Conservation (phyloP, 192 early-diverging fungal genomes). For the Entophlyctis helioformis region DNA sequence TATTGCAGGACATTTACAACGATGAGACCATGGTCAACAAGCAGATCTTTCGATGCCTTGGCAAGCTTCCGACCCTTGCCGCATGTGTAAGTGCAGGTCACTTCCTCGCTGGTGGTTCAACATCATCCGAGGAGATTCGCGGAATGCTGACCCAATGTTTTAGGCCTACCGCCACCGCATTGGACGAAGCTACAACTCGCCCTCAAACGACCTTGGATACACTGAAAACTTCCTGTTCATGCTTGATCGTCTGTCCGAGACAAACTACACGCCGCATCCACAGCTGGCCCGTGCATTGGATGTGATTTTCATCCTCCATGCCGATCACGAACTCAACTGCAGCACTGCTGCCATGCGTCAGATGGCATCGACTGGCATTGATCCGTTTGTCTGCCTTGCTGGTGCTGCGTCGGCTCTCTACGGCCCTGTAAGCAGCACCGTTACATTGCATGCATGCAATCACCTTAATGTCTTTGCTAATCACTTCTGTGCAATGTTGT, state of each 20-base stretch:
- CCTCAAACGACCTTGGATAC: conserved; percentile 33
- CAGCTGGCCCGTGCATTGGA: conserved; percentile 38
- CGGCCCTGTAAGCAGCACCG: not conserved
- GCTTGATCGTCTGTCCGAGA: conserved; percentile 41
- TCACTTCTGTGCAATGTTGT: not conserved
- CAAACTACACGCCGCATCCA: conserved; percentile 38
- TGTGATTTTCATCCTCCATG: conserved; percentile 49
- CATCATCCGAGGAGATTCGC: too few species aligned
- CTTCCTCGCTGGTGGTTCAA: too few species aligned
- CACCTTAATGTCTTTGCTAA: not conserved
- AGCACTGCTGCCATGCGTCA: conserved; percentile 44
- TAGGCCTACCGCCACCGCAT: conserved; percentile 49
- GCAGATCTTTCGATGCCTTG: too few species aligned
- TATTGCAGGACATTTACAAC: too few species aligned
- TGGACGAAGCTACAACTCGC: conserved; percentile 25
- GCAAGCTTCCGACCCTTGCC: too few species aligned
- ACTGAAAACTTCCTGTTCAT: conserved; percentile 51
- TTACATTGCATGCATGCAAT: not conserved
- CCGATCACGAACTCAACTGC: conserved; percentile 35
- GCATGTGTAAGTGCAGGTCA: too few species aligned
- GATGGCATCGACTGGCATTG: conserved; percentile 38
- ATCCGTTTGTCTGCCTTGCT: conserved; percentile 29
- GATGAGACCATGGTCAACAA: too few species aligned
- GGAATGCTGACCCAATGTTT: too few species aligned
- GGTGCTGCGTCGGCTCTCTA: conserved; percentile 42